Percentiles rank a stretch among this genome's conserved stretches.
Conservation (phyloP, 2,329 filamentous ascomycete genomes). For the Hypoxylon sp. region DNA sequence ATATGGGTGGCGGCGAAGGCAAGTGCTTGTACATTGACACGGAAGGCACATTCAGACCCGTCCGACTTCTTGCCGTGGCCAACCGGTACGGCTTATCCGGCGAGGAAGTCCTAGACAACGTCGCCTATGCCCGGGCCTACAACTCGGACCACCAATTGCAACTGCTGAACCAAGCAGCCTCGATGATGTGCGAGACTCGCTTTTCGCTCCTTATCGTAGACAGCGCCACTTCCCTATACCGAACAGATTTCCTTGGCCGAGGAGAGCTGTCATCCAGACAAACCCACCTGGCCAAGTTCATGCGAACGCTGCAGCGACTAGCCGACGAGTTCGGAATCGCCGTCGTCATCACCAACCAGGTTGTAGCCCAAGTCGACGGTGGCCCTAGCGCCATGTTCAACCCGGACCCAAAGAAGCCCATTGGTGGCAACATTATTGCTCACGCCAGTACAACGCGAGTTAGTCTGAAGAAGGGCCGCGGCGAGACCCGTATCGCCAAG, state of each 20-base stretch:
- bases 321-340: slow-evolving; percentile 93
- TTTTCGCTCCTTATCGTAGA: slow-evolving; percentile 97
- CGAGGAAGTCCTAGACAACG: slow-evolving; percentile 97
- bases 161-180: slow-evolving; percentile 91
- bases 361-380: slow-evolving; percentile 97
- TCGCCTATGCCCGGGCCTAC: slow-evolving; percentile 97
- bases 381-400: slow-evolving; percentile 99
- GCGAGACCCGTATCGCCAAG: slow-evolving; percentile 96
- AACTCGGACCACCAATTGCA: slow-evolving; percentile 98
- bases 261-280: slow-evolving; percentile 96
- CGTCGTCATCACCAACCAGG: slow-evolving; percentile 98
- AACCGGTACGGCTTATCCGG: slow-evolving; percentile 95
- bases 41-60: slow-evolving; percentile 95
- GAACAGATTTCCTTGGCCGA: slow-evolving; percentile 96
- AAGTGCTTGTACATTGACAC: slow-evolving; percentile 99
- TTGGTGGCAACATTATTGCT: slow-evolving; percentile 98
- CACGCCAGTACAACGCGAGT: slow-evolving; percentile 96
- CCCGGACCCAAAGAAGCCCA: slow-evolving; percentile 98
- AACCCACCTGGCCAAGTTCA: slow-evolving; percentile 88
- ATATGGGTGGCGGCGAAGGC: slow-evolving; percentile 98
- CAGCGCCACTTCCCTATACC: slow-evolving; percentile 93
- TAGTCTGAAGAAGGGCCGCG: slow-evolving; percentile 94
- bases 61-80: slow-evolving; percentile 89
- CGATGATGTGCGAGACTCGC: slow-evolving; percentile 99
- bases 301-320: slow-evolving; percentile 84